Conservation (phyloP, 768 basidiomycete species). For the Glaciozyma martinii region DNA sequence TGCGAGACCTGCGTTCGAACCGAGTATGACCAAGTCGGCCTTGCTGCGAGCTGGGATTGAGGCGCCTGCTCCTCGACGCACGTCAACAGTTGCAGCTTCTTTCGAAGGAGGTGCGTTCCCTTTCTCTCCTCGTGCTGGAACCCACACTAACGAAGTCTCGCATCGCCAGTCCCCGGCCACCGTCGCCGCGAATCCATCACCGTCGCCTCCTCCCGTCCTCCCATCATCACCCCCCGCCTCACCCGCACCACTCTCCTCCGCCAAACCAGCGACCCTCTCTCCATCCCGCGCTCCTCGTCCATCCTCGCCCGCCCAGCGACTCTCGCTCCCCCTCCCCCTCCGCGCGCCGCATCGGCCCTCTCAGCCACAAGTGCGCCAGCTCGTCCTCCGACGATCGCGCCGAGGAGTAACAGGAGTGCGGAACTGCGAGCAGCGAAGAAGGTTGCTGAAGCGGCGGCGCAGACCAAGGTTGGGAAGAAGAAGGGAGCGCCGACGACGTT, state of each 20-base stretch:
- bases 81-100: not conserved
- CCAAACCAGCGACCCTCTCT: not conserved
- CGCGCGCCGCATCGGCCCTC: not conserved
- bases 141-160: not conserved
- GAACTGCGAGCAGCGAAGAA: constrained; percentile 4
- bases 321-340: not conserved
- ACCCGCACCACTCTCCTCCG: constrained; percentile 18
- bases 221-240: constrained; percentile 9
- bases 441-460: no score
- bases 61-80: not conserved
- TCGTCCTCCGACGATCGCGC: not conserved
- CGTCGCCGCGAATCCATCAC: constrained; percentile 12
- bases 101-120: constrained; percentile 13
- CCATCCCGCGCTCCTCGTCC: not conserved
- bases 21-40: not conserved
- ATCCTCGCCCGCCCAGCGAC: not conserved
- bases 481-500: no score
- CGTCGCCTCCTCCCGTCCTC: constrained; percentile 9
- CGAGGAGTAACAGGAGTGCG: constrained; percentile 6
- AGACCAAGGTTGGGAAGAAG: no score
- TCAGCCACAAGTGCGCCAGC: not conserved
- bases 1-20: not conserved
- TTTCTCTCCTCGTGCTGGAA: not conserved
- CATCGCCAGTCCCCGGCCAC: constrained; percentile 15
- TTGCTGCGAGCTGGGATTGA: not conserved